Conservation (phyloP, 306 rosid genomes). For the Trifolium fragiferum region DNA sequence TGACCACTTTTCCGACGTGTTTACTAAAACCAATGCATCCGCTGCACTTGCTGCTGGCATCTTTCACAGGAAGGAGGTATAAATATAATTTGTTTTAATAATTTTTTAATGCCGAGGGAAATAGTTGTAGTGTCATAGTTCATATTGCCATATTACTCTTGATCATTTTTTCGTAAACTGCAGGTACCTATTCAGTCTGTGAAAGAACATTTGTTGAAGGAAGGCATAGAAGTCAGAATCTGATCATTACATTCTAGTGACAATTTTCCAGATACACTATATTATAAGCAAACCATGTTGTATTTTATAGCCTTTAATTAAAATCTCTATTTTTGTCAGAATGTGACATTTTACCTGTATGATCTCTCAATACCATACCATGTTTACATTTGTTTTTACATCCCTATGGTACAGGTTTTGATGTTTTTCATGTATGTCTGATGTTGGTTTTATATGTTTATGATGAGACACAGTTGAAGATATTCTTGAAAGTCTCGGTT, state of each 20-base stretch:
- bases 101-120: not conserved
- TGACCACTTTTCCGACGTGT: constrained; percentile 87
- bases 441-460: not conserved
- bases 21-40: constrained; percentile 76
- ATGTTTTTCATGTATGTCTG: not conserved
- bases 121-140: not conserved
- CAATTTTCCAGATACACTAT: not conserved
- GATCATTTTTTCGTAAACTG: not conserved
- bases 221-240: constrained; percentile 2
- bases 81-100: not conserved
- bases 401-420: not conserved
- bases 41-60: constrained; percentile 99
- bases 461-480: too few relatives aligned
- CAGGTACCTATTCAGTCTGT: not conserved
- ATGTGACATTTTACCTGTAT: not conserved
- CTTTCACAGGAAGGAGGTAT: constrained; percentile 96
- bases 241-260: constrained; percentile 3
- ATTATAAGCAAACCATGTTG: not conserved
- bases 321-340: constrained; percentile 5
- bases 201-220: constrained; percentile 1
- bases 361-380: not conserved
- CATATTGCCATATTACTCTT: not conserved
- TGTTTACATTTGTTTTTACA: constrained; percentile 1
- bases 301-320: not conserved
- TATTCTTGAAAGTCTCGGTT: too few relatives aligned